Percentiles rank a stretch among this genome's conserved stretches.
These are phyloP conservation scores for Cicer cuneatum DNA, from an alignment of 306 rosid species.

Conservation along the genomic window DNA sequence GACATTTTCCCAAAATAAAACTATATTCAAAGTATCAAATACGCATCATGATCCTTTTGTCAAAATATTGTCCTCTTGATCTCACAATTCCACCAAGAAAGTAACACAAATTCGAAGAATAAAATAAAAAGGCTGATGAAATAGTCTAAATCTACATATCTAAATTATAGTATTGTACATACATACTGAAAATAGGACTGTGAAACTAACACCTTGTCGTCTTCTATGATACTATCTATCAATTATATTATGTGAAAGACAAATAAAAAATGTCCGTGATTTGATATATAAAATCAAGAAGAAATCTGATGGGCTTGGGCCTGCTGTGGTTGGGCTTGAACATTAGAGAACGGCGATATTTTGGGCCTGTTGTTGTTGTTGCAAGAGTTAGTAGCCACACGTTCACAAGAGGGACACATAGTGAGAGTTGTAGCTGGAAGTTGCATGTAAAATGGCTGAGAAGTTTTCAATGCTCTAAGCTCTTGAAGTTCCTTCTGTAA, in stretches of 20 bases:
- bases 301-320: slow-evolving; percentile 55
- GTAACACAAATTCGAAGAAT: slow-evolving; percentile 20
- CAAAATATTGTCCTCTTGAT: too few species aligned
- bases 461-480: slow-evolving; percentile 79
- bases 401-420: slow-evolving; percentile 96
- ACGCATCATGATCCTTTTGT: too few species aligned
- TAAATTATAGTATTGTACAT: background rate
- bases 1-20: too few species aligned
- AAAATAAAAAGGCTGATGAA: background rate
- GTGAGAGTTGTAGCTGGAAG: slow-evolving; percentile 98
- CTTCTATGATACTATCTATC: background rate
- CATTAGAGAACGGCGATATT: slow-evolving; percentile 47
- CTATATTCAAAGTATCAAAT: too few species aligned
- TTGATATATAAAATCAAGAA: slow-evolving; percentile 40
- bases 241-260: background rate
- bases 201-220: background rate
- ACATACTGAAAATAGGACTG: slow-evolving; percentile 3
- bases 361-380: slow-evolving; percentile 43
- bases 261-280: background rate
- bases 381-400: slow-evolving; percentile 62
- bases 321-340: slow-evolving; percentile 45
- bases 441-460: slow-evolving; percentile 96
- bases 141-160: background rate
- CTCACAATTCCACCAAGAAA: slow-evolving; percentile 30
- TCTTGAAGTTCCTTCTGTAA: slow-evolving; percentile 95